Conservation (phyloP, 257 asterid genomes). For the Capsicum chinense region DNA sequence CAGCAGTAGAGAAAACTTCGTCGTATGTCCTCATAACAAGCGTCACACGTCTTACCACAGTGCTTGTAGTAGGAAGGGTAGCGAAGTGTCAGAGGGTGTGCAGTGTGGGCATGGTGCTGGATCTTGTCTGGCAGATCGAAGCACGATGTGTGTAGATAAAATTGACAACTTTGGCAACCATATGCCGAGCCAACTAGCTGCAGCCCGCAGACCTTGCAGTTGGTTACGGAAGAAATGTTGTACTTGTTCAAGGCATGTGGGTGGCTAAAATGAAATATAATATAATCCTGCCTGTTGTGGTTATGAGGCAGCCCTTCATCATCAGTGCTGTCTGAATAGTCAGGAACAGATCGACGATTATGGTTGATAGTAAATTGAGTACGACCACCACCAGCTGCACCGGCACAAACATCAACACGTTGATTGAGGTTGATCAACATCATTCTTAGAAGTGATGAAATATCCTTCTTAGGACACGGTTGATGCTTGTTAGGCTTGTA, state of each 20-base stretch:
- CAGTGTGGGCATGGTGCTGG: neutral
- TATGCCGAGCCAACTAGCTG: neutral
- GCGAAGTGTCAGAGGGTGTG: slow-evolving; percentile 5
- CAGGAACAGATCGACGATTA: neutral
- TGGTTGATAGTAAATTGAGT: neutral
- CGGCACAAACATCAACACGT: neutral
- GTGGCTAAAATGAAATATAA: neutral
- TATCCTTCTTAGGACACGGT: no score
- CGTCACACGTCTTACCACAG: neutral
- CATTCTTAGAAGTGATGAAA: no score
- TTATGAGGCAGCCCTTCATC: neutral
- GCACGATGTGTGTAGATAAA: slow-evolving; percentile 8
- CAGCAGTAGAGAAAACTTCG: slow-evolving; percentile 11
- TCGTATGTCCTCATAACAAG: neutral
- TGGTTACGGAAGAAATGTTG: neutral
- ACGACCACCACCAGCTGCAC: neutral
- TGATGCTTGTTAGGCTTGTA: neutral
- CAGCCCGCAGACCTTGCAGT: neutral
- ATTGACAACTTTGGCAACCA: neutral
- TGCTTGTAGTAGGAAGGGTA: slow-evolving; percentile 15
- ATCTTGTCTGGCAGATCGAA: slow-evolving; percentile 11
- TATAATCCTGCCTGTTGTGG: neutral
- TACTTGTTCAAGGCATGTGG: slow-evolving; percentile 4
- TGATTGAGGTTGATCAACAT: neutral
- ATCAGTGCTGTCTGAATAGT: slow-evolving; percentile 7